Evolutionary conservation across 192 early-diverging fungal species (phyloP), one percentile per base, ranked within the genome.

Genomic region (Coemansia nantahalensis): DNA sequence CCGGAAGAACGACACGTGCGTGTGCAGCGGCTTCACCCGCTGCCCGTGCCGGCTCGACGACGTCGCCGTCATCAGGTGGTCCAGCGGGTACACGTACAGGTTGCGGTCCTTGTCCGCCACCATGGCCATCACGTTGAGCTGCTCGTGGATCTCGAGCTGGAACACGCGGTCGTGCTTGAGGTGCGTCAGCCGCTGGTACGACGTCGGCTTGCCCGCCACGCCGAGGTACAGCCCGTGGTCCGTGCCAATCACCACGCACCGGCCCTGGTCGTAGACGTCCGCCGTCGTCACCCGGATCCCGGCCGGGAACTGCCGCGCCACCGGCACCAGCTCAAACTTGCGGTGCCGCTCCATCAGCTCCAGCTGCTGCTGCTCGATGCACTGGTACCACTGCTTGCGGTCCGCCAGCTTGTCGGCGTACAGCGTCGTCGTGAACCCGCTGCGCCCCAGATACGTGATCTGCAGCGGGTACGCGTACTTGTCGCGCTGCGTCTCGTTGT

Each of bases 141-240:
- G 81, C 58, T 86, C 84, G 42, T 96, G 56, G 32, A 92, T 85
- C 60, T 94, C 93, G 35, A 98, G 82, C 69, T 98, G 94, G 22
- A 70, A 79, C 37, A 94, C 85, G 57, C 84, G 85, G 45, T 92
- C 91, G 37, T 91, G 72, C 18, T 54, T 56, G 57, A 76, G 64
- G 14, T 94, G 57, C 28, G 85, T 74, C 37, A 80, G 78, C 54
- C 67, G 60, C 51, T 72, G 56, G 51, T 75, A 70, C 17, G 59
- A 77, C 45, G 71, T 71, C 11, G 78, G 60, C 44, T 72, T 75
- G 50, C 79, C 79, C 16, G 77, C 63, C n/a, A 85, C 79, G 4
- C 84, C 86, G 2, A 90, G 71, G 52, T 84, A 97, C 15, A 97
- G 68, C 5, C 94, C 94, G 18, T 80, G 68, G 54, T 97, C 93